These are phyloP conservation scores for Trichoderma atrobrunneum DNA, from an alignment of 2,329 filamentous ascomycete species.

Conservation along the genomic window DNA sequence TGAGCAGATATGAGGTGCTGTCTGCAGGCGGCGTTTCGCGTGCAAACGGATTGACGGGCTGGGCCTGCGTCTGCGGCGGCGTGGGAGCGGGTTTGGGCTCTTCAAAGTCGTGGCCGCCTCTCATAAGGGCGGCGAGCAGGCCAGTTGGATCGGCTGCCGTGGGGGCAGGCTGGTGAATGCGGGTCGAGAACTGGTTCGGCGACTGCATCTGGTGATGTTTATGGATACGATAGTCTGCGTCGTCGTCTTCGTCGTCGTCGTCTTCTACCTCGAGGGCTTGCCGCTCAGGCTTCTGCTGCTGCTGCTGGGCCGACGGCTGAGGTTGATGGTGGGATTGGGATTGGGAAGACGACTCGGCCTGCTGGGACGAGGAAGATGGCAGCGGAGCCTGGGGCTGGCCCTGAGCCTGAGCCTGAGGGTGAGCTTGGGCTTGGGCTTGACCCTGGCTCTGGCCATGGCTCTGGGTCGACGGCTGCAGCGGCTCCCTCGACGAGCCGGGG, in stretches of 20 bases:
- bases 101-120: constrained; percentile 52
- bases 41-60: constrained; percentile 40
- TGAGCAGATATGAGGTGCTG: constrained; percentile 81
- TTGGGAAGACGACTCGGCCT: constrained; percentile 3
- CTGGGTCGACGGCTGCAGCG: constrained; percentile 32
- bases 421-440: constrained; percentile 17
- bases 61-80: constrained; percentile 25
- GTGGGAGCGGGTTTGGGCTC: constrained; percentile 31
- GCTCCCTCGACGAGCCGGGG: constrained; percentile 31
- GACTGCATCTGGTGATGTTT: constrained; percentile 23
- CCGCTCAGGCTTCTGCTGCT: constrained; percentile 19
- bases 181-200: constrained; percentile 33
- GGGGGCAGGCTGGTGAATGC: constrained; percentile 57
- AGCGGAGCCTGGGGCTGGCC: constrained; percentile 11
- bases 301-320: constrained; percentile 22
- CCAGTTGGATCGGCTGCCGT: constrained; percentile 55
- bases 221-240: constrained; percentile 20
- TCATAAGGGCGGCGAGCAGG: constrained; percentile 59
- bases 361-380: constrained; percentile 19
- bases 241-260: constrained; percentile 15
- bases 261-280: background rate
- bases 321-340: background rate
- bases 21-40: constrained; percentile 58
- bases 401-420: constrained; percentile 22
- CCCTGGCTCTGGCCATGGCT: constrained; percentile 20